Conservation (phyloP, 176 grass and related monocot species). For the Aegilops tauschii region DNA sequence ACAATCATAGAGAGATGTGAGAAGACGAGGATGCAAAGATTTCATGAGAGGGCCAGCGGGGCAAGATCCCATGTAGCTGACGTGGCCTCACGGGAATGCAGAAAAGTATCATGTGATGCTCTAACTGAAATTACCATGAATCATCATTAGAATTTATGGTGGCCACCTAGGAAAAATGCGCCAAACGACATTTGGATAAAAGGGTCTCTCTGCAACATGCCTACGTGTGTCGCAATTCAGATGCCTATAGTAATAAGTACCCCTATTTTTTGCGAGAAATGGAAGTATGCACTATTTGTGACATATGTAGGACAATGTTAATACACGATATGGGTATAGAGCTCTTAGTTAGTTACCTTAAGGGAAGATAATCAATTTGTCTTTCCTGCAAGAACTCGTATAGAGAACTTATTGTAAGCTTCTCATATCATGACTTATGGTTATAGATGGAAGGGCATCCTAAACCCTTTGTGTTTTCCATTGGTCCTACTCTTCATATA, state of each 20-base stretch:
- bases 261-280: neutral
- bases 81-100: neutral
- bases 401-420: neutral
- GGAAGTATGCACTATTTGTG: neutral
- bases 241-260: neutral
- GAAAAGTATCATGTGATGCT: neutral
- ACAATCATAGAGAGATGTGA: neutral
- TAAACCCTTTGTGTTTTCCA: neutral
- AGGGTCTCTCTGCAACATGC: neutral
- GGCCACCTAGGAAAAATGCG: neutral
- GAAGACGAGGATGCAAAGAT: no score
- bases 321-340: neutral
- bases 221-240: neutral
- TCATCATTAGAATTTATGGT: neutral
- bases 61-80: neutral
- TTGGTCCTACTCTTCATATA: neutral
- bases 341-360: slow-evolving; percentile 9
- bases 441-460: slow-evolving; percentile 3
- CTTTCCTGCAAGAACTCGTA: neutral
- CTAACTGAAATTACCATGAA: neutral
- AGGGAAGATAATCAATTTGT: neutral
- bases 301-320: neutral
- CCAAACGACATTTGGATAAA: neutral
- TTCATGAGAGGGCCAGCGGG: neutral
- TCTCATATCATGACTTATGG: neutral